Base-by-base conservation (phyloP, 2,329 filamentous ascomycete species). In the Didymella lethalis region DNA sequence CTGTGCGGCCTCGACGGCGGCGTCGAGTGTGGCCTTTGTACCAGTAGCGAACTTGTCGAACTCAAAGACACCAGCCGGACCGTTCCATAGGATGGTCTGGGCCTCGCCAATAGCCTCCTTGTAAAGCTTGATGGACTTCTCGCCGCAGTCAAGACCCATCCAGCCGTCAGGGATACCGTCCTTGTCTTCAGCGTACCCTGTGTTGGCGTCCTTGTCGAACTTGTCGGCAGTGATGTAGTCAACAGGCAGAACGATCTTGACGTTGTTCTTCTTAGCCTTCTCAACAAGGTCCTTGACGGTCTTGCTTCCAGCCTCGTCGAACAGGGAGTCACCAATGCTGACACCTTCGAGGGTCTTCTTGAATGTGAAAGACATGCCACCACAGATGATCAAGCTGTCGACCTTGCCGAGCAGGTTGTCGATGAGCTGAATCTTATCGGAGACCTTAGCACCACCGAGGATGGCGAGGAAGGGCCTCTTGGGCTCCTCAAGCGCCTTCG, bases 361-460 rank as follows among this genome's bases (percentile, higher is more conserved):
- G 88, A 99, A 99, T 72, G 95, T 99, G 84, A 98, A 99, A 64
- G 95, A 93, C 95, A 99, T 99, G 73, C 88, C 95, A 77, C 95
- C 95, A 79, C 94, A 97, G 82, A 99, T 90, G 81, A 99, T 90
- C 68, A 99, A 87, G 79, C 90, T 95, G 86, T 99, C 87, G 80
- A 99, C 93, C 87, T 99, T 98, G 81, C 93, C 91, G 69, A 99
- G 90, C 68, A 99, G 86, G 86, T 99, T 99, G 84, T 99, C 93
- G 77, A 99, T 98, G 72, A 99, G 87, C 85, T 97, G 92, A 80
- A 99, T 99, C 90, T 99, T 99, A 87, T 99, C 95, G 44, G 92
- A 96, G 70, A 99, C 93, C 87, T 99, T 99, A 79, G 95, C 93
- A 70, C 95, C 95, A 72, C 95, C 95, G 53, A 99, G 91, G 77